Base-by-base conservation (phyloP, 768 basidiomycete genomes). In the Trametes gibbosa region DNA sequence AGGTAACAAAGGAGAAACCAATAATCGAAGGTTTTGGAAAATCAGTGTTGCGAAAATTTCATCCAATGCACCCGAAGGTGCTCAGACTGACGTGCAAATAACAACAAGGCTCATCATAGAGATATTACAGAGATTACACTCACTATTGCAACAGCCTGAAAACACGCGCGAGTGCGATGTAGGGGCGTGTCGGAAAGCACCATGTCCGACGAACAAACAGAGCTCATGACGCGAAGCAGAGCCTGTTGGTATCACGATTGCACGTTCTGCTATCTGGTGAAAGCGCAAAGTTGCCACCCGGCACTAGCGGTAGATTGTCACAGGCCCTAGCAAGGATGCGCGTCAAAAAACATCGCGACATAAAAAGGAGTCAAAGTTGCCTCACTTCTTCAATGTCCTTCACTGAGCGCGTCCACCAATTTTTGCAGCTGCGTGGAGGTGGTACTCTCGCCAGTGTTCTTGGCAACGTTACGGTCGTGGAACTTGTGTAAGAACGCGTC, bases 11-110 rank as follows among this genome's bases (percentile, higher is more conserved):
- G n/a, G n/a, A n/a, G n/a, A n/a, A n/a, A n/a, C n/a, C n/a, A n/a
- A n/a, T n/a, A n/a, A n/a, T n/a, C n/a, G n/a, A n/a, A n/a, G n/a
- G n/a, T n/a, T n/a, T n/a, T n/a, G n/a, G n/a, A 32, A 32, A 32
- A 32, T 46, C 53, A 85, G 81, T 84, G 85, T 49, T 29, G 39
- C 39, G 46, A 41, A 50, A n/a, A 10, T 56, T 21, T 49, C 55
- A 49, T 56, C 47, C n/a, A 49, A 8, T 47, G 55, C 29, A 46
- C 55, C 47, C 27, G 47, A 56, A 14, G 55, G 46, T 46, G 14
- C 55, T 56, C 47, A 40, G 55, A 56, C 55, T 56, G 55, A 56
- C 55, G 55, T 56, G 55, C 55, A 56, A 56, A 56, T 56, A 48
- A 14, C 29, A 48, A 17, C 41, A 13, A 50, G 47, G n/a, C 35